Percentiles rank a stretch among this genome's conserved stretches.
phyloP scores from a whole-genome alignment of 2,329 filamentous ascomycete genomes.

The Tolypocladium guangdongense region DNA sequence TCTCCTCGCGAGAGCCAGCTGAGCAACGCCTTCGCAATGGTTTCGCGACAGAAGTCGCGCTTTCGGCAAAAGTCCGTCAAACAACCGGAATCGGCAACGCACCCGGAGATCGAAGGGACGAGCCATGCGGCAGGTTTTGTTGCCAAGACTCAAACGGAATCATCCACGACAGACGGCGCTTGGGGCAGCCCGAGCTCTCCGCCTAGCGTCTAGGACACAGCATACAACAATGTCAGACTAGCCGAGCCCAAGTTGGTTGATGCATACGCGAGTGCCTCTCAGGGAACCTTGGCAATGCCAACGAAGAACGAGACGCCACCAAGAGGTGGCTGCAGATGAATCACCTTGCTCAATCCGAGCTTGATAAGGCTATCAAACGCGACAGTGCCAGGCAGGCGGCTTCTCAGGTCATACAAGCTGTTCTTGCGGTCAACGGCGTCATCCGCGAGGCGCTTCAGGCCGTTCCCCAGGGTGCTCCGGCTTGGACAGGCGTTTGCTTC shows the following conservation, averaged over 20 bases:
- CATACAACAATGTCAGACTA: background rate
- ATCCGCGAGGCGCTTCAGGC: background rate
- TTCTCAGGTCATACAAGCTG: background rate
- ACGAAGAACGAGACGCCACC: background rate
- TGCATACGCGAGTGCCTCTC: background rate
- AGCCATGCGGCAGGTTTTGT: too few relatives aligned
- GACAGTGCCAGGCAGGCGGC: background rate
- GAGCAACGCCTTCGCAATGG: too few relatives aligned
- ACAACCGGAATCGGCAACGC: too few relatives aligned
- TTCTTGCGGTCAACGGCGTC: background rate
- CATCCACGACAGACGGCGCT: too few relatives aligned
- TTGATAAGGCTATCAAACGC: background rate
- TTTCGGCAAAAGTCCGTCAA: too few relatives aligned
- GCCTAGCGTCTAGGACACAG: background rate
- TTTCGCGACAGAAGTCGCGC: too few relatives aligned
- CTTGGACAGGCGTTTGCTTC: background rate
- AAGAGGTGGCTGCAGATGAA: background rate
- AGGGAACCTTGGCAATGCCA: background rate
- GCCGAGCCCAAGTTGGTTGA: background rate
- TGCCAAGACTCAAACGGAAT: too few relatives aligned
- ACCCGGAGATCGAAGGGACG: too few relatives aligned
- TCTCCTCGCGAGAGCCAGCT: too few relatives aligned
- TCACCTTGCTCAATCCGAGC: background rate
- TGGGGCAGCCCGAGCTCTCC: too few relatives aligned
- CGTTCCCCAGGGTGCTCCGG: too few relatives aligned